Percentiles rank a stretch among this genome's conserved stretches.
phyloP scores from a whole-genome alignment of 164 flowering plant species.

The Tetrastigma voinierianum region DNA sequence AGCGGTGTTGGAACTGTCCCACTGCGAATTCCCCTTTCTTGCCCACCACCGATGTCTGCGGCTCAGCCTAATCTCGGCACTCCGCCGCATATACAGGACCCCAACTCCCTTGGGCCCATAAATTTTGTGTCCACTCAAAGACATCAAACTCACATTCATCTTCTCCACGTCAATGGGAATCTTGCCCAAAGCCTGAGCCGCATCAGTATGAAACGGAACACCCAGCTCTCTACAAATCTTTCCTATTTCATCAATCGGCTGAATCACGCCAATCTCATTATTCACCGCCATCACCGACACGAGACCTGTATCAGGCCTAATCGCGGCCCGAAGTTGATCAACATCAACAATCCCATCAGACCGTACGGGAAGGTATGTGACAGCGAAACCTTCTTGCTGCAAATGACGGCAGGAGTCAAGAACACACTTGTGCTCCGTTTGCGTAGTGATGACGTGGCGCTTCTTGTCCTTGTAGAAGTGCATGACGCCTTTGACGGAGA shows the following conservation, averaged over 20 bases:
- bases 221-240: constrained; percentile 61
- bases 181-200: constrained; percentile 93
- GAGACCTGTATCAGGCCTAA: constrained; percentile 82
- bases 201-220: constrained; percentile 83
- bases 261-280: constrained; percentile 95
- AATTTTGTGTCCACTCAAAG: constrained; percentile 87
- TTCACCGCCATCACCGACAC: constrained; percentile 90
- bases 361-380: constrained; percentile 81
- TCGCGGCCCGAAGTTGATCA: constrained; percentile 46
- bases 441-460: constrained; percentile 87
- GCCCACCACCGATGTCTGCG: constrained; percentile 96
- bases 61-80: constrained; percentile 86
- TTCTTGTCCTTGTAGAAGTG: constrained; percentile 74
- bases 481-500: constrained; percentile 87
- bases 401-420: constrained; percentile 90
- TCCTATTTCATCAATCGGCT: constrained; percentile 92
- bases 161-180: constrained; percentile 80
- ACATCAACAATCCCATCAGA: constrained; percentile 72
- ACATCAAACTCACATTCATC: constrained; percentile 86
- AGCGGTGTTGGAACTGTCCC: constrained; percentile 96
- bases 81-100: constrained; percentile 74
- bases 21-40: constrained; percentile 88
- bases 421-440: constrained; percentile 99
- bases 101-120: constrained; percentile 97
- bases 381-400: constrained; percentile 88